Conservation (phyloP, 495 filamentous ascomycete genomes). For the Sabuloglossum arenarium region DNA sequence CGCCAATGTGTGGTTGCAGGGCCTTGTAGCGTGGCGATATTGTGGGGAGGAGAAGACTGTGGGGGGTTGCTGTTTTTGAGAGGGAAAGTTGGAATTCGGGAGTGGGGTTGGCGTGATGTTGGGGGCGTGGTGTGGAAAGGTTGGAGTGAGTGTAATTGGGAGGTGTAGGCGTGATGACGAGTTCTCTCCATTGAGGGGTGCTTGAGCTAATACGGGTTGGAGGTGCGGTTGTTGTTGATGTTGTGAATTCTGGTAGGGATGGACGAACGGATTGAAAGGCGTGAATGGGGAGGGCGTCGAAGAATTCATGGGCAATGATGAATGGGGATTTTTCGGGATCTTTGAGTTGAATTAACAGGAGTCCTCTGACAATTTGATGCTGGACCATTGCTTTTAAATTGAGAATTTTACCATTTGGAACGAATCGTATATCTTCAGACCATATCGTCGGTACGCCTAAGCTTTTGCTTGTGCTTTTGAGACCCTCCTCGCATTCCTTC, state of each 20-base stretch:
- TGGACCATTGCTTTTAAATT: no score
- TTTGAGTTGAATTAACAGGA: slow-evolving; percentile 6
- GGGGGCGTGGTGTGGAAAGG: slow-evolving; percentile 28
- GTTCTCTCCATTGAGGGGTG: slow-evolving; percentile 59
- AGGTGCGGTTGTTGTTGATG: slow-evolving; percentile 18
- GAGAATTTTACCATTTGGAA: slow-evolving; percentile 38
- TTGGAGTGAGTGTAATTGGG: slow-evolving; percentile 23
- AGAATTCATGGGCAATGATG: slow-evolving; percentile 94
- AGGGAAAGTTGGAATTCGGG: slow-evolving; percentile 74
- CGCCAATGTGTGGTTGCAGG: slow-evolving; percentile 37
- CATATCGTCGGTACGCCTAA: slow-evolving; percentile 52
- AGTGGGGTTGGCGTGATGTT: slow-evolving; percentile 27
- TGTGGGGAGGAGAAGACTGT: slow-evolving; percentile 66
- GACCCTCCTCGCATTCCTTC: slow-evolving; percentile 52
- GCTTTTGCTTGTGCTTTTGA: slow-evolving; percentile 58
- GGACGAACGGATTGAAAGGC: slow-evolving; percentile 62
- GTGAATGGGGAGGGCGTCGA: slow-evolving; percentile 96
- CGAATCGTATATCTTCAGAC: slow-evolving; percentile 70
- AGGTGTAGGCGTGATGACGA: slow-evolving; percentile 56
- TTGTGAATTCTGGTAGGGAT: slow-evolving; percentile 18
- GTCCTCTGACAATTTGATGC: background rate
- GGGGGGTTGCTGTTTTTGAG: slow-evolving; percentile 50
- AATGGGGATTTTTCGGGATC: slow-evolving; percentile 53
- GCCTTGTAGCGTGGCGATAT: slow-evolving; percentile 62
- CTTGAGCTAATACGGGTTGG: slow-evolving; percentile 16